Percentiles rank a stretch among this genome's conserved stretches.
phyloP scores from a whole-genome alignment of 2,329 filamentous ascomycete genomes.

The Calonectria crousiana region DNA sequence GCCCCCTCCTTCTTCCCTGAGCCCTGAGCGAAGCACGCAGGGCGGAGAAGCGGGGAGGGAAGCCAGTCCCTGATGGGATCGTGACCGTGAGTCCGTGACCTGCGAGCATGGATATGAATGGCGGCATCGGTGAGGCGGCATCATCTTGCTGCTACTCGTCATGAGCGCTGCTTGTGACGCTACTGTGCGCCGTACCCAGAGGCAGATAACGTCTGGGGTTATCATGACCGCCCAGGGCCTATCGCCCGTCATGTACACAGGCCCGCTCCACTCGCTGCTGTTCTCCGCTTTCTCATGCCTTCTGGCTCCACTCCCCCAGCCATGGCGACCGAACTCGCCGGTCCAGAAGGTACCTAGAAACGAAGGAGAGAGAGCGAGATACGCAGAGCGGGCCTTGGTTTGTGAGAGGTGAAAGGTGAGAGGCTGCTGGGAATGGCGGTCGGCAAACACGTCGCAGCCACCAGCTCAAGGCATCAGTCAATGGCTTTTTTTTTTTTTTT shows the following conservation, averaged over 20 bases:
- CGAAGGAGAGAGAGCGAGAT: neutral
- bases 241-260: slow-evolving; percentile 29
- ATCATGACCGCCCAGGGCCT: slow-evolving; percentile 30
- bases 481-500: neutral
- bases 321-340: neutral
- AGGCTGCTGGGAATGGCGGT: slow-evolving; percentile 2
- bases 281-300: slow-evolving; percentile 17
- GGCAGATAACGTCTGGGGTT: slow-evolving; percentile 38
- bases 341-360: slow-evolving; percentile 10
- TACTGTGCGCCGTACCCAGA: slow-evolving; percentile 37
- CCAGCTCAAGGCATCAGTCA: neutral
- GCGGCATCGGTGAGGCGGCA: slow-evolving; percentile 42
- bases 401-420: neutral
- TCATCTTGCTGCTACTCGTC: slow-evolving; percentile 20
- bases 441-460: neutral
- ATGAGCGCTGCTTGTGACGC: slow-evolving; percentile 23
- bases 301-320: slow-evolving; percentile 9
- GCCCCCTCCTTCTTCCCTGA: neutral
- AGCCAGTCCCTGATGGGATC: slow-evolving; percentile 29
- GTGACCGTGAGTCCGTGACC: slow-evolving; percentile 44
- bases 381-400: neutral
- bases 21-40: neutral
- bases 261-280: neutral
- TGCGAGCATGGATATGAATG: slow-evolving; percentile 35
- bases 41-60: slow-evolving; percentile 3